Base-by-base conservation (phyloP, 2,329 filamentous ascomycete genomes). In the Fusarium bulbicola region DNA sequence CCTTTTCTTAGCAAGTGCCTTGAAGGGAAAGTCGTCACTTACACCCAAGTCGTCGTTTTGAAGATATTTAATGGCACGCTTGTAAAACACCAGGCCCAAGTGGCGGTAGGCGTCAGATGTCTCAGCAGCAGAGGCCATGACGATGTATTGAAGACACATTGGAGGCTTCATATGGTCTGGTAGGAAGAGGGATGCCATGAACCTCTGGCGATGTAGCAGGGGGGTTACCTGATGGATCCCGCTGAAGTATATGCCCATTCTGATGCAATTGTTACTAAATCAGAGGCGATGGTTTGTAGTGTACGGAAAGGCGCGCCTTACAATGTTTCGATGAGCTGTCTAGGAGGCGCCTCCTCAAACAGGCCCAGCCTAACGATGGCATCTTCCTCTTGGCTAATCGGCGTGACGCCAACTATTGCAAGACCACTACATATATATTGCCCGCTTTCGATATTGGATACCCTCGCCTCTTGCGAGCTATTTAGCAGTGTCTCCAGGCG, bases 61-160 rank as follows among this genome's bases (percentile, higher is more conserved):
- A 2, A 68, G 63, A n/a, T 68, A 62, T 4, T 12, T 39, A 15
- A 58, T 43, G 16, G 47, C 63, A n/a, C 63, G 56, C 20, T 63
- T 54, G 11, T 68, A 68, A 7, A 68, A 39, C 2, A 16, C 3
- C 32, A 39, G 50, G 8, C 63, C 32, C 14, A 68, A 12, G 15
- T 56, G 47, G n/a, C 47, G 63, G 18, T 68, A 68, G 7, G 24
- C n/a, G 11, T 54, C 40, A 15, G 42, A 45, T 15, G 42, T 54
- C 39, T 68, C 63, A 26, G 65, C 26, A 28, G 65, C 65, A 63
- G 67, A 68, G 5, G 63, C 47, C 65, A 68, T 68, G 10, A 68
- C 42, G 14, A 68, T 68, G 26, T 68, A 68, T 40, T 68, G 65
- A n/a, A 68, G 65, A 32, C 65, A 68, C 63, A 68, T 49, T 11